phyloP scores from a whole-genome alignment of 805 yeast genomes.

The Starmerella powellii region DNA sequence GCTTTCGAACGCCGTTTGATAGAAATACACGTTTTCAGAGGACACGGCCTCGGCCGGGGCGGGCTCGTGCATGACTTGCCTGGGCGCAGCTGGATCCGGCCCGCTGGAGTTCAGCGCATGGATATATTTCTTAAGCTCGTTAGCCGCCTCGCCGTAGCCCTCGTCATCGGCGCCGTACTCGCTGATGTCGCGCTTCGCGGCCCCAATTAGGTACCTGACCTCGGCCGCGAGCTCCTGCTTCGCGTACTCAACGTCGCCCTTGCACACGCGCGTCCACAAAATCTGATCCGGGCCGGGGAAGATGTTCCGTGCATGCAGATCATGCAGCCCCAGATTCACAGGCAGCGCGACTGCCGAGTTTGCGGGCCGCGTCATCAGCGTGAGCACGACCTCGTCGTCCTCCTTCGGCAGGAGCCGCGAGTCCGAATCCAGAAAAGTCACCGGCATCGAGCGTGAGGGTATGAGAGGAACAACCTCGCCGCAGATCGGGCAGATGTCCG shows the following conservation, averaged over 20 bases:
- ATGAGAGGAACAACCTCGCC: slow-evolving; percentile 12
- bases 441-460: slow-evolving; percentile 13
- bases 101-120: background rate
- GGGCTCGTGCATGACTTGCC: background rate
- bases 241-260: slow-evolving; percentile 47
- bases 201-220: slow-evolving; percentile 39
- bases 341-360: slow-evolving; percentile 15
- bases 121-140: slow-evolving; percentile 8
- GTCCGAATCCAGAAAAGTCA: slow-evolving; percentile 17
- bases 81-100: background rate
- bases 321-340: slow-evolving; percentile 6
- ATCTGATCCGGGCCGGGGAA: slow-evolving; percentile 29
- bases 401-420: slow-evolving; percentile 17
- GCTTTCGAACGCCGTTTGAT: slow-evolving; percentile 64
- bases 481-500: slow-evolving; percentile 22
- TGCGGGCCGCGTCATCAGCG: slow-evolving; percentile 15
- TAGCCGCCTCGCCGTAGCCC: slow-evolving; percentile 18
- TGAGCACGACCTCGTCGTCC: slow-evolving; percentile 21
- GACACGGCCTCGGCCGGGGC: background rate
- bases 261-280: slow-evolving; percentile 54
- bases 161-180: slow-evolving; percentile 19
- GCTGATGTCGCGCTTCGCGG: slow-evolving; percentile 40
- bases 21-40: slow-evolving; percentile 39
- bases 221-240: slow-evolving; percentile 49
- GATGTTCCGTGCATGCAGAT: background rate